A percentile compares a stretch with the other conserved stretches of the same genome.
phyloP scores from a whole-genome alignment of 345 rosid genomes.

The Arabidopsis arenosa region DNA sequence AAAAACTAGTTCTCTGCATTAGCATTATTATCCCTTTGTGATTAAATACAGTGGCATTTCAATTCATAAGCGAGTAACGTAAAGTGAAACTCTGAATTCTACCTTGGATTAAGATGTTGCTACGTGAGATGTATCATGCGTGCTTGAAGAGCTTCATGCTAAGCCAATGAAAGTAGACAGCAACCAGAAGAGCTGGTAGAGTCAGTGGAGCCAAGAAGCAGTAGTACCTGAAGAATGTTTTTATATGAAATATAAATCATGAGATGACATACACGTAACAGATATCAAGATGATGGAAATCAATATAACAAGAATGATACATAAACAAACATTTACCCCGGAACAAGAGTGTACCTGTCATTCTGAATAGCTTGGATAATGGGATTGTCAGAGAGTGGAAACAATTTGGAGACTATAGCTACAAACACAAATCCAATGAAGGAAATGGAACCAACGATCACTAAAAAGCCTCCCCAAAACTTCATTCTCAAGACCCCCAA shows the following conservation, averaged over 20 bases:
- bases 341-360: constrained; percentile 43
- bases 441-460: constrained; percentile 28
- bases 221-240: constrained; percentile 52
- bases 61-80: not conserved
- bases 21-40: not conserved
- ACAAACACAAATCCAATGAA: constrained; percentile 32
- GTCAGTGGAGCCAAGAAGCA: constrained; percentile 90
- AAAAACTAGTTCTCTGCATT: not conserved
- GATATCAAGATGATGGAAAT: constrained; percentile 1
- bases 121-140: constrained; percentile 51
- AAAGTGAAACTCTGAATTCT: not conserved
- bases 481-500: constrained; percentile 16
- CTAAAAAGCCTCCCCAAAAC: constrained; percentile 34
- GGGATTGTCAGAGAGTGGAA: constrained; percentile 34
- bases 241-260: not conserved
- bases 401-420: constrained; percentile 23
- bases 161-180: constrained; percentile 89
- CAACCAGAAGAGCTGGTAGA: constrained; percentile 66
- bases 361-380: constrained; percentile 37
- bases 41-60: not conserved
- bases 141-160: constrained; percentile 94
- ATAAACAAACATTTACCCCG: not conserved
- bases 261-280: not conserved
- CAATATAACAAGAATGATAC: constrained; percentile 6
- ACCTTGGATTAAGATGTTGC: constrained; percentile 11